Evolutionary conservation across 2,329 filamentous ascomycete genomes (phyloP).

Genomic region (Colletotrichum aenigma): DNA sequence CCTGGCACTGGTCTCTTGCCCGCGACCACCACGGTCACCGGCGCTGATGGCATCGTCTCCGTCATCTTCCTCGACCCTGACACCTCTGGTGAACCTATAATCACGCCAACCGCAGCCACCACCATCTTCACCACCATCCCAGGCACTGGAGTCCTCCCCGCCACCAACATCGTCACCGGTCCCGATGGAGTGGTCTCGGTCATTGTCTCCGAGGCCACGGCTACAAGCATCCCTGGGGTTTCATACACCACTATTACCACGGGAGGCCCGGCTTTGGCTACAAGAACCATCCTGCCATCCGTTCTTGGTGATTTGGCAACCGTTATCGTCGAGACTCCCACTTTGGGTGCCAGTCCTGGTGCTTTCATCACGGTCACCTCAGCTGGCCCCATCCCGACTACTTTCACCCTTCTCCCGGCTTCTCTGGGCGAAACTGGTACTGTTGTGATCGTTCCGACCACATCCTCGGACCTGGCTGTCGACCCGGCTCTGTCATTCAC

Average conservation of each 20-base stretch:
- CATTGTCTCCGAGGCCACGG: not conserved
- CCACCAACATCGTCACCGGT: not conserved
- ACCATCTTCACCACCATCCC: conserved; percentile 3
- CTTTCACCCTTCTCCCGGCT: not conserved
- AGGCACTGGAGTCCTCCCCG: not conserved
- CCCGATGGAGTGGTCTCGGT: not conserved
- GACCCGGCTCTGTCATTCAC: not conserved
- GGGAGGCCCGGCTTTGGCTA: not conserved
- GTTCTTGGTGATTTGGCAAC: not conserved
- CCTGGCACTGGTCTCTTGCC: not conserved
- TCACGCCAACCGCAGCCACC: not conserved
- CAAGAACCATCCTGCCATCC: not conserved
- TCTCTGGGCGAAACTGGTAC: not conserved
- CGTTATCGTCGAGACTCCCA: not conserved
- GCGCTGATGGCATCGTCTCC: not conserved
- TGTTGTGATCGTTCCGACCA: not conserved
- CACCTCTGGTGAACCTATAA: not conserved
- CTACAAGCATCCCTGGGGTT: not conserved
- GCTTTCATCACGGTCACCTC: not conserved
- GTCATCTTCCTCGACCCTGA: not conserved
- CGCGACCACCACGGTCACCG: not conserved
- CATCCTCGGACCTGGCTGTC: not conserved
- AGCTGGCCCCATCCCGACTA: not conserved
- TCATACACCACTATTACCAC: not conserved
- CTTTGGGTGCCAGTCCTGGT: not conserved